Evolutionary conservation across 2,329 filamentous ascomycete species (phyloP).

Genomic region (Tolypocladium tropicale): DNA sequence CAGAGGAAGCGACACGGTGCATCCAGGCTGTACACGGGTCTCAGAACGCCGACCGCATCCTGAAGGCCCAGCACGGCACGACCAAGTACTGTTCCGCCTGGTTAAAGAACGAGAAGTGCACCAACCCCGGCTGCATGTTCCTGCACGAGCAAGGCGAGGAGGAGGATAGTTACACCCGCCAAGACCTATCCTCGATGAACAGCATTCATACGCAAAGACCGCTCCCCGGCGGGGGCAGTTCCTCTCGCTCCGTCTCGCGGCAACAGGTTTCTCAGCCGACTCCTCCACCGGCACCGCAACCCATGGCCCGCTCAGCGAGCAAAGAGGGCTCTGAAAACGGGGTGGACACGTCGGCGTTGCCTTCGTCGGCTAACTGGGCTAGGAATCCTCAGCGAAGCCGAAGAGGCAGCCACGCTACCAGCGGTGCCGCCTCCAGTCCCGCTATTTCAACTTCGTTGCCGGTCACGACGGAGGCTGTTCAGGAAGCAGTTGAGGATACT

Average conservation of each 20-base stretch:
- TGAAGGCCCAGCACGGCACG: conserved; percentile 74
- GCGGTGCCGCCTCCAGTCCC: conserved; percentile 72
- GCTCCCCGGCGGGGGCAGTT: conserved; percentile 36
- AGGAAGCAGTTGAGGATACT: conserved; percentile 28
- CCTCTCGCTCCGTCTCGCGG: conserved; percentile 43
- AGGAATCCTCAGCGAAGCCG: conserved; percentile 56
- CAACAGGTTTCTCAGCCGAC: conserved; percentile 32
- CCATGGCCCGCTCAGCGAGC: conserved; percentile 69
- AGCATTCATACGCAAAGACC: conserved; percentile 72
- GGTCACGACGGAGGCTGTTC: conserved; percentile 37
- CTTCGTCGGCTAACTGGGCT: conserved; percentile 91
- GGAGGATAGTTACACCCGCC: conserved; percentile 89
- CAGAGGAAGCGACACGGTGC: conserved; percentile 80
- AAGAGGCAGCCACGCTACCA: conserved; percentile 71
- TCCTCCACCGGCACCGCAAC: conserved; percentile 36
- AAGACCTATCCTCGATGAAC: conserved; percentile 91
- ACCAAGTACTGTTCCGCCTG: conserved; percentile 99
- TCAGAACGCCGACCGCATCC: conserved; percentile 74
- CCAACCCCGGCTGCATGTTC: conserved; percentile 96
- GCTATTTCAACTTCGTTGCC: conserved; percentile 54
- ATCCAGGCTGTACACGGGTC: conserved; percentile 90
- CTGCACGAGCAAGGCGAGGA: conserved; percentile 97
- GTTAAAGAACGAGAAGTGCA: conserved; percentile 86
- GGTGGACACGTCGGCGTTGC: conserved; percentile 80
- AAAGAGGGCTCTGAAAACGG: conserved; percentile 64